Base-by-base conservation (phyloP, 2,329 filamentous ascomycete species). In the Colletotrichum somersetense region DNA sequence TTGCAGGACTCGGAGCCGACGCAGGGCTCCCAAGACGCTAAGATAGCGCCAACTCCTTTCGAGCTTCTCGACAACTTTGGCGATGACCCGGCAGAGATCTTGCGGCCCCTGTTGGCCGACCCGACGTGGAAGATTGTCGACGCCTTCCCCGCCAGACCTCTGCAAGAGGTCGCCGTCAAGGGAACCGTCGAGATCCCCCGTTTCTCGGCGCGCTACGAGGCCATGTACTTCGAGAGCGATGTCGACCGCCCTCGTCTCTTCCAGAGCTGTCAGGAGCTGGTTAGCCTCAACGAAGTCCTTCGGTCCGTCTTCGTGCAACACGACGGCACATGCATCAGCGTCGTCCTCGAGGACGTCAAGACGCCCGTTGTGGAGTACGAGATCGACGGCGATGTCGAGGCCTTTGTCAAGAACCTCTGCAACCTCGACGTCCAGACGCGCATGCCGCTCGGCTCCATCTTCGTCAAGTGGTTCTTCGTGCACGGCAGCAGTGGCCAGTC, bases 231-330 rank as follows among this genome's bases (percentile, higher is more conserved):
- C 66, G 85, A 89, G 33, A 84, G 83, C 0, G 73, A 76, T 0
- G 81, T 91, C 16, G 81, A 91, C 63, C 76, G 83, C 18, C 79
- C 83, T 14, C 83, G 84, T 16, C 83, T 91, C 33, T 81, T 86
- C 42, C 72, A 80, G 23, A 84, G 84, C 59, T 90, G 88, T 74
- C 83, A 85, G 61, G 81, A 89, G 44, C 85, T 92, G 4, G 87
- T 92, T 1, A 80, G 85, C 3, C 83, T 83, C 10, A 90, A 92
- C 77, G 90, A 92, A 75, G 90, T 92, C 33, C 82, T 93, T 3
- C 87, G 90, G 5, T 92, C 91, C 0, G 88, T 92, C 6, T 93
- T 92, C 73, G 84, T 91, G 18, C 83, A 86, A 67, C 82, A 85
- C 69, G 81, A 84, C 30, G 82, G 81, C 7, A 82, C 83, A 48